phyloP scores from a whole-genome alignment of 1,284 basidiomycete species.

The Mycena citricolor region DNA sequence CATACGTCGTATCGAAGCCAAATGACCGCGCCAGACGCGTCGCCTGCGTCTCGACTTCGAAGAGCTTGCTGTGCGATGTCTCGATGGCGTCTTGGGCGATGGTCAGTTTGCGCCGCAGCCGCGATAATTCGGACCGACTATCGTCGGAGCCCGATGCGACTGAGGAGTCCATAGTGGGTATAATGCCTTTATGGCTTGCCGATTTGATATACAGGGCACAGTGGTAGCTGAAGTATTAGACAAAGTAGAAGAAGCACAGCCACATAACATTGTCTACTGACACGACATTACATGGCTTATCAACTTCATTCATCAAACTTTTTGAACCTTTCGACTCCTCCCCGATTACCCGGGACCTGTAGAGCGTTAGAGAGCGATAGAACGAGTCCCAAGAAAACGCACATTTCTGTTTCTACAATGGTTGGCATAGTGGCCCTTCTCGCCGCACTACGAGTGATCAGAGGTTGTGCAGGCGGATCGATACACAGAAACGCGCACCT shows the following conservation, averaged over 20 bases:
- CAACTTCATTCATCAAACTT: constrained; percentile 42
- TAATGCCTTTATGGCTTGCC: too few species aligned
- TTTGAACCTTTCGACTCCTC: constrained; percentile 58
- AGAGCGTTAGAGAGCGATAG: neutral
- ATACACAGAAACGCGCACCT: constrained; percentile 45
- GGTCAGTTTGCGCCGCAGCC: neutral
- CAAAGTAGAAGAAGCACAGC: too few species aligned
- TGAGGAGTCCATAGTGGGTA: too few species aligned
- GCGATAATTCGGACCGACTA: neutral
- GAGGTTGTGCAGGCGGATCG: neutral
- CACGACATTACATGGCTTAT: too few species aligned
- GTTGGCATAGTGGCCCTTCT: constrained; percentile 95
- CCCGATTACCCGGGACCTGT: constrained; percentile 65
- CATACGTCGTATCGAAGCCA: constrained; percentile 7
- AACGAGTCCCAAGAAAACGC: neutral
- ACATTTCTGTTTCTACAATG: constrained; percentile 85
- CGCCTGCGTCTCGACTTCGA: neutral
- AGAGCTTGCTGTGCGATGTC: neutral
- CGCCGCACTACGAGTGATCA: constrained; percentile 62
- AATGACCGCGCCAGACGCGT: constrained; percentile 7
- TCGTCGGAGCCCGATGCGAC: too few species aligned
- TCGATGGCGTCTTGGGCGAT: neutral
- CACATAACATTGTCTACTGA: too few species aligned
- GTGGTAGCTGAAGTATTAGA: too few species aligned
- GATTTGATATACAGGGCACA: too few species aligned